Base-by-base conservation (phyloP, 139 green algal species). In the Eudorina sp. region DNA sequence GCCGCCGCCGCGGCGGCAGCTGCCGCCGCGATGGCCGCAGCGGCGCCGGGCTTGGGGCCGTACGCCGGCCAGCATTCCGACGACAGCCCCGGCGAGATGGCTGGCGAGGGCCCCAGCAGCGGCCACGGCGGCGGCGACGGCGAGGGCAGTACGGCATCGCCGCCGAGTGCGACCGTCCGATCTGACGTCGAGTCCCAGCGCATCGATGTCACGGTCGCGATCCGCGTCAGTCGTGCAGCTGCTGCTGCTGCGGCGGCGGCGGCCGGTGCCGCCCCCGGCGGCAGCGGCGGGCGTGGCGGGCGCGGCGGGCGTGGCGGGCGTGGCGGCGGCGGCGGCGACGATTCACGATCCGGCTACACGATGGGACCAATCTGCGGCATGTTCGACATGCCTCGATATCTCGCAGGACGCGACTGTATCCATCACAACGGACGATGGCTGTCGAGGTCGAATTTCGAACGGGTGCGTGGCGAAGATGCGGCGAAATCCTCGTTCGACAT, bases 401-500 rank as follows among this genome's bases (percentile, higher is more conserved):
- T 75, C 1, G 66, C 66, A 34, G 66, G 66, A 31, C 66, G 66
- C 36, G 66, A 75, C 66, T 75, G 66, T 14, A 75, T 75, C n/a
- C 7, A 48, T 6, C 19, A 75, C 31, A 75, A 46, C 66, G 66
- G 66, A 4, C 66, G 66, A 6, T 75, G 66, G 66, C 46, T 75
- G 66, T 75, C 66, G 18, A 31, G 66, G 66, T 75, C 66, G 36
- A 75, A 75, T 75, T 75, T 75, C 7, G 66, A 75, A 29, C 4
- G 66, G 66, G 66, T 75, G 9, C 4, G 66, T 72, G 27, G n/a
- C n/a, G n/a, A n/a, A n/a, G n/a, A n/a, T n/a, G n/a, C n/a, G n/a
- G n/a, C n/a, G n/a, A n/a, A n/a, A n/a, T n/a, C n/a, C n/a, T n/a
- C n/a, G n/a, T n/a, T n/a, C n/a, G n/a, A n/a, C n/a, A n/a, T n/a